A percentile compares a stretch with the other conserved stretches of the same genome.
These are phyloP conservation scores for Yamadazyma spencermartinsiae DNA, from an alignment of 1,139 yeast genomes.

Conservation along the genomic window DNA sequence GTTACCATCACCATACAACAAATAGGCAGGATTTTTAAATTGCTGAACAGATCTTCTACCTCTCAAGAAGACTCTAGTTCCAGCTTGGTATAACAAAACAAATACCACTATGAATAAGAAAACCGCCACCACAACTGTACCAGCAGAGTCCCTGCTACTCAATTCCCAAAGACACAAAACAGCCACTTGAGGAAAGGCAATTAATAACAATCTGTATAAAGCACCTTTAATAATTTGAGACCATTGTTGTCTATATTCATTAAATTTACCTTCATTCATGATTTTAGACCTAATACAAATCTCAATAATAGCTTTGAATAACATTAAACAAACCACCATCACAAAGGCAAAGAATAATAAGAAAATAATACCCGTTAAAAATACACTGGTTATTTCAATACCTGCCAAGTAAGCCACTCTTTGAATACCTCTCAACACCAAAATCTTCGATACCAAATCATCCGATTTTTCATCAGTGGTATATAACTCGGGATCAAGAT, in stretches of 20 bases:
- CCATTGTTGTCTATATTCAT: constrained; percentile 83
- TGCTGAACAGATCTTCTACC: constrained; percentile 72
- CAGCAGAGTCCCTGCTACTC: constrained; percentile 79
- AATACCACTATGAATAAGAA: constrained; percentile 59
- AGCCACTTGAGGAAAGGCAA: constrained; percentile 85
- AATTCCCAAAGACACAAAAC: constrained; percentile 89
- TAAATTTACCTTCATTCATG: constrained; percentile 65
- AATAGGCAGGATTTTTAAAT: constrained; percentile 90
- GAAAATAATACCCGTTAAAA: constrained; percentile 83
- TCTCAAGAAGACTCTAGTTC: constrained; percentile 63
- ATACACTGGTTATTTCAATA: constrained; percentile 82
- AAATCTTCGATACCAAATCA: constrained; percentile 57
- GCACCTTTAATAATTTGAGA: constrained; percentile 81
- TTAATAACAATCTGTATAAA: constrained; percentile 73
- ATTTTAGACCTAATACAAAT: constrained; percentile 60
- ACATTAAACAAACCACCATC: constrained; percentile 60
- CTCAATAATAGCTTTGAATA: constrained; percentile 77
- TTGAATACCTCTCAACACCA: constrained; percentile 86
- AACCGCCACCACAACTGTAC: constrained; percentile 76
- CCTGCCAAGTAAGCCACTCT: constrained; percentile 84
- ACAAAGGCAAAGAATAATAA: constrained; percentile 78
- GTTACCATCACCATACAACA: constrained; percentile 79
- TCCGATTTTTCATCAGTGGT: constrained; percentile 71
- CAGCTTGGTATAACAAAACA: constrained; percentile 69
- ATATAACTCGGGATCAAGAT: constrained; percentile 54